Percentiles rank a stretch among this genome's conserved stretches.
Evolutionary conservation across 2,329 filamentous ascomycete genomes (phyloP).

Genomic region (Neophaeococcomyces aloes): DNA sequence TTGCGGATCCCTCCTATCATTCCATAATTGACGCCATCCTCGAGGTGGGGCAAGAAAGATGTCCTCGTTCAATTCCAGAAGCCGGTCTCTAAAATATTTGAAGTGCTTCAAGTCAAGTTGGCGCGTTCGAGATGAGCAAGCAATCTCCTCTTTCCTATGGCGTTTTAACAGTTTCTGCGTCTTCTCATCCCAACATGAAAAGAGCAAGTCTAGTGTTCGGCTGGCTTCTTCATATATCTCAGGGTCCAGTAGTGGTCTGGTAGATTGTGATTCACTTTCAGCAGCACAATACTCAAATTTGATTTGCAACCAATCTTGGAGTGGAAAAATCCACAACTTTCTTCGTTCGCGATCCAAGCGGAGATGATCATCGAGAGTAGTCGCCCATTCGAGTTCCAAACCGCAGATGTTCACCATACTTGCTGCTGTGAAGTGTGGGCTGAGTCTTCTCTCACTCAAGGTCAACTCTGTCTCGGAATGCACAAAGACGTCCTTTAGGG

Average conservation of each 20-base stretch:
- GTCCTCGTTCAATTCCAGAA: slow-evolving; percentile 11
- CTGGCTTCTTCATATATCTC: slow-evolving; percentile 3
- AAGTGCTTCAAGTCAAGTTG: slow-evolving; percentile 2
- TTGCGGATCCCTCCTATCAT: slow-evolving; percentile 9
- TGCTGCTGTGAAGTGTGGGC: slow-evolving; percentile 8
- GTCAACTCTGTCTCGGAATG: no score
- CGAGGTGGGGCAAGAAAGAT: slow-evolving; percentile 8
- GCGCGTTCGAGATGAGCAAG: background rate
- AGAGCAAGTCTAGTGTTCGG: slow-evolving; percentile 1
- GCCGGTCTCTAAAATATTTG: slow-evolving; percentile 7
- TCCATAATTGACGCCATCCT: slow-evolving; percentile 9
- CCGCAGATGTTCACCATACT: slow-evolving; percentile 8
- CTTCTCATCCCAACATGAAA: slow-evolving; percentile 8
- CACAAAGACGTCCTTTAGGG: no score
- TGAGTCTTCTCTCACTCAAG: background rate
- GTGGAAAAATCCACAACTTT: no score
- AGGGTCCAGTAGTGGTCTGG: background rate
- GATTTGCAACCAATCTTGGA: no score
- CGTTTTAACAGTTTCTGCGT: slow-evolving; percentile 6
- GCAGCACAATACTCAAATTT: no score
- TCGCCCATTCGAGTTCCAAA: slow-evolving; percentile 6
- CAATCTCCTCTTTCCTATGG: no score
- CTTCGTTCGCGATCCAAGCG: no score
- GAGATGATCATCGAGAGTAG: background rate
- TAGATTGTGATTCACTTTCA: no score